Percentiles rank a stretch among this genome's conserved stretches.
Conservation (phyloP, 1,284 basidiomycete species). For the Amylostereum chailletii region DNA sequence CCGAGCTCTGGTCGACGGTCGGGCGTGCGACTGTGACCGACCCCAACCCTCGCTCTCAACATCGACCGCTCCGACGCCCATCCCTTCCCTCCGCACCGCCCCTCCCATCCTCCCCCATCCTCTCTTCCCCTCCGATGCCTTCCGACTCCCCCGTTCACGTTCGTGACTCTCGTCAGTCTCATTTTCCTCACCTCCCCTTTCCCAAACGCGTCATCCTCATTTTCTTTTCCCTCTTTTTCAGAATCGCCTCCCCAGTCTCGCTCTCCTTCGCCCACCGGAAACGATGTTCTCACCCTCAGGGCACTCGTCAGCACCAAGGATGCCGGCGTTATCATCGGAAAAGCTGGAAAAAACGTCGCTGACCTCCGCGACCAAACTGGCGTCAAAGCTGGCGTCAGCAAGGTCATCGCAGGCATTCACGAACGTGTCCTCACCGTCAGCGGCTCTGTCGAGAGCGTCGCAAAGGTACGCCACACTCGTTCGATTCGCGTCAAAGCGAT, state of each 20-base stretch:
- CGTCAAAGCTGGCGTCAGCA: conserved; percentile 97
- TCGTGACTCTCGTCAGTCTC: conserved; percentile 40
- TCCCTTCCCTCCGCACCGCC: conserved; percentile 20
- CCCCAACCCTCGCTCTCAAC: conserved; percentile 18
- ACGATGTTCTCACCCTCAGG: conserved; percentile 78
- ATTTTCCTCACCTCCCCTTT: conserved; percentile 10
- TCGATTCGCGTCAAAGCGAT: conserved; percentile 1
- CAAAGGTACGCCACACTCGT: conserved; percentile 54
- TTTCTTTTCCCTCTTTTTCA: conserved; percentile 10
- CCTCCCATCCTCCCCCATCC: conserved; percentile 21
- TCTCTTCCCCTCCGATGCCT: conserved; percentile 39
- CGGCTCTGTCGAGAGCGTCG: conserved; percentile 85
- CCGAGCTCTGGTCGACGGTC: too few species aligned
- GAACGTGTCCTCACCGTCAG: conserved; percentile 94
- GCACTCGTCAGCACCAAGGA: conserved; percentile 95
- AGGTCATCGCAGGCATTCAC: conserved; percentile 95
- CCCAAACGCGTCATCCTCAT: conserved; percentile 3
- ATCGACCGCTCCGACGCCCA: conserved; percentile 13
- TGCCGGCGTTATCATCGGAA: conserved; percentile 95
- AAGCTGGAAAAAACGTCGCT: conserved; percentile 94
- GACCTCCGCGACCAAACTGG: conserved; percentile 91
- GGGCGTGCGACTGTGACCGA: too few species aligned
- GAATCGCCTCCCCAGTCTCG: conserved; percentile 49
- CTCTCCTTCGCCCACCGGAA: conserved; percentile 52
- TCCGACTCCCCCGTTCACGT: conserved; percentile 43